phyloP scores from a whole-genome alignment of 192 early-diverging fungal species.

The Backusella tuberculispora region DNA sequence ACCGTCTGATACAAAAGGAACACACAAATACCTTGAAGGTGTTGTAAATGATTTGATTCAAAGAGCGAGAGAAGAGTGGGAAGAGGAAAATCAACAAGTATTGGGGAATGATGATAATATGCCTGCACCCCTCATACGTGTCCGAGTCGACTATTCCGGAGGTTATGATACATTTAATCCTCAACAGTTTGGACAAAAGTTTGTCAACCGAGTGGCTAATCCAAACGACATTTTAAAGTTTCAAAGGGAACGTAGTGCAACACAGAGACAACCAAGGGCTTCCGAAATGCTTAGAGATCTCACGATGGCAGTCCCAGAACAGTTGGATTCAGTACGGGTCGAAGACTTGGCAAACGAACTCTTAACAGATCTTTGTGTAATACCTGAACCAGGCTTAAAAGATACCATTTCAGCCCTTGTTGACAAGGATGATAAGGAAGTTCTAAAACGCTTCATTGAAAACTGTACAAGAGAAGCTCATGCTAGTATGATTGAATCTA shows the following conservation, averaged over 20 bases:
- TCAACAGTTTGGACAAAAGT: conserved; percentile 81
- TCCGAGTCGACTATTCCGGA: conserved; percentile 89
- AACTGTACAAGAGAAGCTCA: not conserved
- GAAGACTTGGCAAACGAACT: conserved; percentile 14
- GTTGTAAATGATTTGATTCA: conserved; percentile 70
- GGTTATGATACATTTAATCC: conserved; percentile 86
- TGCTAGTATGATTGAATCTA: not conserved
- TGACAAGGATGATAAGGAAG: not conserved
- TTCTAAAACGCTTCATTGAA: not conserved
- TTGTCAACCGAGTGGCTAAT: conserved; percentile 85
- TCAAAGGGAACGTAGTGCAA: conserved; percentile 56
- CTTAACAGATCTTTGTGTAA: not conserved
- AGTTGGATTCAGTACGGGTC: not conserved
- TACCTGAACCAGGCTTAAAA: not conserved
- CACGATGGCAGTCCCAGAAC: conserved; percentile 1
- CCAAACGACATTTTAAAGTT: conserved; percentile 87
- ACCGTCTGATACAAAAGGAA: conserved; percentile 56
- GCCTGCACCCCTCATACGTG: conserved; percentile 76
- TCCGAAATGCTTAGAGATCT: conserved; percentile 39
- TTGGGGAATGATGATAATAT: conserved; percentile 37
- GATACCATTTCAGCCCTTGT: not conserved
- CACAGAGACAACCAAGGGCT: conserved; percentile 3
- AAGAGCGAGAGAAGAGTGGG: conserved; percentile 66
- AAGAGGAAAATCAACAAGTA: conserved; percentile 6
- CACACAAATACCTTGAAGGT: conserved; percentile 56